These are phyloP conservation scores for Urostyla sp. DNA, from an alignment of 73 alveolate genomes.

Conservation along the genomic window DNA sequence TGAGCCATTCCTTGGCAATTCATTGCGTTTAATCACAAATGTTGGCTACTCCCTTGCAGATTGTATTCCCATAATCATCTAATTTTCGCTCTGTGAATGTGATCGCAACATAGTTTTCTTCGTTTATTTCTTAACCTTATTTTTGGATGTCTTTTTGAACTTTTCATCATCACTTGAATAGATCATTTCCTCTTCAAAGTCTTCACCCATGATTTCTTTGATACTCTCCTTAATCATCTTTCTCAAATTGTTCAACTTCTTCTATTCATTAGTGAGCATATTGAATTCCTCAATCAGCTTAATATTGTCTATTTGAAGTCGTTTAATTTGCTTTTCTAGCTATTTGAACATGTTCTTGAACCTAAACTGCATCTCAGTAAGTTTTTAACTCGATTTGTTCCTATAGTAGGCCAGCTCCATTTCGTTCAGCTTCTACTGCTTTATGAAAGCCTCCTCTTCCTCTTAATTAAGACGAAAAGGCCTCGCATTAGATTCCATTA, in stretches of 20 bases:
- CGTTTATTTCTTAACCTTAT: slow-evolving; percentile 15
- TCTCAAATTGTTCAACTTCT: slow-evolving; percentile 34
- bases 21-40: neutral
- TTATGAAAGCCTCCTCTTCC: slow-evolving; percentile 14
- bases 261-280: slow-evolving; percentile 50
- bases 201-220: slow-evolving; percentile 52
- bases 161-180: slow-evolving; percentile 42
- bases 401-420: slow-evolving; percentile 57
- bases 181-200: slow-evolving; percentile 47
- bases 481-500: slow-evolving; percentile 35
- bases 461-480: slow-evolving; percentile 30
- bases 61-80: neutral
- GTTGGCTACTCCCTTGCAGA: neutral
- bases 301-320: slow-evolving; percentile 56
- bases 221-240: slow-evolving; percentile 49
- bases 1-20: too few species aligned
- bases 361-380: slow-evolving; percentile 51
- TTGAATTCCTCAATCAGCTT: slow-evolving; percentile 68
- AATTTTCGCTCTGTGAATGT: neutral
- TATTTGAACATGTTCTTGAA: slow-evolving; percentile 3
- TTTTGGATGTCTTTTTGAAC: slow-evolving; percentile 2
- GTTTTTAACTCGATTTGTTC: slow-evolving; percentile 39
- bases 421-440: slow-evolving; percentile 41
- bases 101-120: too few species aligned
- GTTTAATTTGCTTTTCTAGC: slow-evolving; percentile 32